phyloP scores from a whole-genome alignment of 352 stramenopile species.

The Phytophthora sansomeana region DNA sequence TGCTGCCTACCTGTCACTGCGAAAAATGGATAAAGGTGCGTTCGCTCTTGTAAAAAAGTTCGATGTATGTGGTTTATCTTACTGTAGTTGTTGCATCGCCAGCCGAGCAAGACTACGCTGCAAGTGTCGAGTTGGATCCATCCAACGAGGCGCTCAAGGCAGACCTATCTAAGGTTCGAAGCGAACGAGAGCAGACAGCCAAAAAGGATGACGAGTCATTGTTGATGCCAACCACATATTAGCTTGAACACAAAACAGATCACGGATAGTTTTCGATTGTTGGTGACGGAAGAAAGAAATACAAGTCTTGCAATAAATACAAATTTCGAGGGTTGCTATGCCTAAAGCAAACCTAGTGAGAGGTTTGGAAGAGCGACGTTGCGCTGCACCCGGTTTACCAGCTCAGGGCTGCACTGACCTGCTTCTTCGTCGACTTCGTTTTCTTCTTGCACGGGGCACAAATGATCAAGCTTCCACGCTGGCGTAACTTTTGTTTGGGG shows the following conservation, averaged over 20 bases:
- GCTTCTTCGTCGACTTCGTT: slow-evolving; percentile 32
- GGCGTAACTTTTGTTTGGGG: slow-evolving; percentile 44
- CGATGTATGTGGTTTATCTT: neutral
- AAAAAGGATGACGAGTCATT: neutral
- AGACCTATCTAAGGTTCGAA: slow-evolving; percentile 56
- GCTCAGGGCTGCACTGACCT: slow-evolving; percentile 13
- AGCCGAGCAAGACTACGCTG: slow-evolving; percentile 69
- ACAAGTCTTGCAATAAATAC: neutral
- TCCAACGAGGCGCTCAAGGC: slow-evolving; percentile 54
- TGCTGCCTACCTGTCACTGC: slow-evolving; percentile 51
- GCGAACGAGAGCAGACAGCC: slow-evolving; percentile 21
- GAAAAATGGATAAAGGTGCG: slow-evolving; percentile 51
- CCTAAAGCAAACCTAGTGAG: slow-evolving; percentile 38
- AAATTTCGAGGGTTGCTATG: neutral
- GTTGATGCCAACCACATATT: slow-evolving; percentile 11
- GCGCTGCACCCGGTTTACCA: neutral
- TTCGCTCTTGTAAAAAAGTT: neutral
- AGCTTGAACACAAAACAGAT: slow-evolving; percentile 3
- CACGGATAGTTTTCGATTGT: neutral
- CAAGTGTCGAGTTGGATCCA: slow-evolving; percentile 68
- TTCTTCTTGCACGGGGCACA: slow-evolving; percentile 21
- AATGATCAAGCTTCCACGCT: slow-evolving; percentile 37
- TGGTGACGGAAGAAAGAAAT: neutral
- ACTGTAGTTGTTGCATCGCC: neutral
- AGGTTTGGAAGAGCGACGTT: slow-evolving; percentile 31